Evolutionary conservation across 106 monocot genomes (phyloP).

Genomic region (Dendrobium huoshanense): DNA sequence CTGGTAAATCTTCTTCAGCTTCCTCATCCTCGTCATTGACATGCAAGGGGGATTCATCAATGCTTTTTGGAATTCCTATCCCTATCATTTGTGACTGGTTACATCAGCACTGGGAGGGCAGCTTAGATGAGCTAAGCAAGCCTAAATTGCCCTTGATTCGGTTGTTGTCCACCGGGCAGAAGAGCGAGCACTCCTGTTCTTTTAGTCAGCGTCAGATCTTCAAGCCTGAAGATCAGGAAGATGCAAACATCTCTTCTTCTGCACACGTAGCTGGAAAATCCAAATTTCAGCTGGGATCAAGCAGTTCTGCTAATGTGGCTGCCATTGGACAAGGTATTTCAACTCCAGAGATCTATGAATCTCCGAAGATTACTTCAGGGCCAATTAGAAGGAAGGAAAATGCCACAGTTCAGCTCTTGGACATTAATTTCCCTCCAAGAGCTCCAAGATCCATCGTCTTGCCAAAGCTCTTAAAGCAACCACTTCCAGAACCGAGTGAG

Average conservation of each 20-base stretch:
- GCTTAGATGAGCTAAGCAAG: constrained; percentile 85
- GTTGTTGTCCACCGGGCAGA: constrained; percentile 62
- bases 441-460: constrained; percentile 33
- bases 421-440: constrained; percentile 75
- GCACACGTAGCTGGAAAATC: constrained; percentile 30
- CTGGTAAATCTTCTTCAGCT: constrained; percentile 51
- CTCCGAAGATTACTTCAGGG: constrained; percentile 35
- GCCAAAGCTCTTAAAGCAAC: constrained; percentile 56
- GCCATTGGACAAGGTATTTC: constrained; percentile 40
- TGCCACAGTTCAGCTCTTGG: constrained; percentile 44
- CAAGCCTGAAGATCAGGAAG: constrained; percentile 39
- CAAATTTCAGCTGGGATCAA: constrained; percentile 29
- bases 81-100: constrained; percentile 87
- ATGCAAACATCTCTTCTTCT: constrained; percentile 27
- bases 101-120: constrained; percentile 92
- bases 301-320: constrained; percentile 27
- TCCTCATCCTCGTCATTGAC: constrained; percentile 56
- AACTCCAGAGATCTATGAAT: constrained; percentile 61
- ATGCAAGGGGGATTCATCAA: constrained; percentile 49
- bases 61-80: constrained; percentile 86
- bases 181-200: constrained; percentile 56
- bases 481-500: constrained; percentile 35
- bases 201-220: constrained; percentile 58
- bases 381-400: constrained; percentile 28
- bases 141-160: constrained; percentile 57